Base-by-base conservation (phyloP, 2,329 filamentous ascomycete species). In the Exophiala sideris region DNA sequence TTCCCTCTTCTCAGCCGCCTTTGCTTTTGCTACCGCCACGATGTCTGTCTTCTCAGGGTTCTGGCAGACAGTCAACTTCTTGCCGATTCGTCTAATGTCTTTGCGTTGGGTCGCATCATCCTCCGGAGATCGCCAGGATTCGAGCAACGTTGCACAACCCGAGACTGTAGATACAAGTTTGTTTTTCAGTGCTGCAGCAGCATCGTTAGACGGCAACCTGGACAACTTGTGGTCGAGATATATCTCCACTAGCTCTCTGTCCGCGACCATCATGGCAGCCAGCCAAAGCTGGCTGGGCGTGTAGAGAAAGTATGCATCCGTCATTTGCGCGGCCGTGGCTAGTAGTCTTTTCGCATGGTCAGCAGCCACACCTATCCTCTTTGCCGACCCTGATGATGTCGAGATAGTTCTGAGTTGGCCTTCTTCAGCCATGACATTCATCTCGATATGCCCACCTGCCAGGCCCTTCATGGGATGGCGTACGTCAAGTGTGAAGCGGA, bases 241-340 rank as follows among this genome's bases (percentile, higher is more conserved):
- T 57, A 72, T 73, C 50, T 73, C 67, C 1, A 70, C 68, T 4
- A 78, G 64, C 2, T 73, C 71, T 21, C 66, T 64, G 67, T 97
- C 92, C 0, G 86, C 88, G 48, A 95, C 79, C 11, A 86, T 78
- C 24, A 96, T 73, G 0, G 91, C 85, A 0, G 89, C 86, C 56
- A 97, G 80, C 85, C 91, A 91, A 68, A 97, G 95, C 70, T 99
- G 94, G 20, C 89, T 88, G 0, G 94, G 94, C 0, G 92, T 92
- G 73, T 89, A 97, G 71, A 96, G 87, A 73, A 97, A 96, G 74
- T 97, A 97, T n/a, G 84, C 91, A 65, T 99, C 94, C 21, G 92
- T 96, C 57, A 96, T 80, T 47, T 95, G 76, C 0, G 91, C 88
- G 53, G 89, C 88, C 50, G 85, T 87, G 67, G 89, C 89, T 50